Percentiles rank a stretch among this genome's conserved stretches.
phyloP scores from a whole-genome alignment of 371 early-diverging fungal genomes.

The Mucor saturninus region DNA sequence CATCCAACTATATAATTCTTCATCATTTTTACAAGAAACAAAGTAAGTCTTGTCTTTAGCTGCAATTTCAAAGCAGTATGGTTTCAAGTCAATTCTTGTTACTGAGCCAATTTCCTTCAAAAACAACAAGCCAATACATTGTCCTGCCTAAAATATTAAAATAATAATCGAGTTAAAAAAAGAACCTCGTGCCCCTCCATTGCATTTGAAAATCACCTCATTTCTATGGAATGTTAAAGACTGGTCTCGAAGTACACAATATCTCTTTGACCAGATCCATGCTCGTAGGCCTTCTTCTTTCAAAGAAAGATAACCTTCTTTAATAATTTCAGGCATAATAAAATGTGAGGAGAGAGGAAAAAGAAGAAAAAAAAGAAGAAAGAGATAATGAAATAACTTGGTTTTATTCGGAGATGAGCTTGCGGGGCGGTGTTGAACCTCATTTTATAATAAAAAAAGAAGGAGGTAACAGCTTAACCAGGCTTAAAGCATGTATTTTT shows the following conservation, averaged over 20 bases:
- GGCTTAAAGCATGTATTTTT: too few species aligned
- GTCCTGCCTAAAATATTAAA: conserved; percentile 33
- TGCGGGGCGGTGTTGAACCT: too few species aligned
- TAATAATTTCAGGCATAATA: conserved; percentile 62
- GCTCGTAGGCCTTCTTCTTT: conserved; percentile 85
- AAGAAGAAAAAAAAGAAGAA: background rate
- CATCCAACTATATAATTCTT: conserved; percentile 96
- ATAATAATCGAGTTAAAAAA: conserved; percentile 1
- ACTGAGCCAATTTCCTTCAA: conserved; percentile 87
- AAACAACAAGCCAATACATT: conserved; percentile 75
- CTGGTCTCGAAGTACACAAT: conserved; percentile 82
- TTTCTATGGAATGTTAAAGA: conserved; percentile 91
- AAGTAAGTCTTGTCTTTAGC: conserved; percentile 87
- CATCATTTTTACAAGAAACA: conserved; percentile 89
- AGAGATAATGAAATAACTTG: conserved; percentile 2
- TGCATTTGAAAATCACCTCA: conserved; percentile 62
- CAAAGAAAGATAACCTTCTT: conserved; percentile 79
- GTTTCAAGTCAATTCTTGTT: conserved; percentile 81
- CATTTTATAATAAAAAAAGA: too few species aligned
- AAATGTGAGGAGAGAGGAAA: background rate
- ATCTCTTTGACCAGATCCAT: conserved; percentile 92
- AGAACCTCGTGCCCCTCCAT: background rate
- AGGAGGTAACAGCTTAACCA: too few species aligned
- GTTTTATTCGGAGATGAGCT: background rate
- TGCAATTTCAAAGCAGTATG: conserved; percentile 88